Conservation (phyloP, 2,329 filamentous ascomycete genomes). For the Stagonosporopsis rhizophila region DNA sequence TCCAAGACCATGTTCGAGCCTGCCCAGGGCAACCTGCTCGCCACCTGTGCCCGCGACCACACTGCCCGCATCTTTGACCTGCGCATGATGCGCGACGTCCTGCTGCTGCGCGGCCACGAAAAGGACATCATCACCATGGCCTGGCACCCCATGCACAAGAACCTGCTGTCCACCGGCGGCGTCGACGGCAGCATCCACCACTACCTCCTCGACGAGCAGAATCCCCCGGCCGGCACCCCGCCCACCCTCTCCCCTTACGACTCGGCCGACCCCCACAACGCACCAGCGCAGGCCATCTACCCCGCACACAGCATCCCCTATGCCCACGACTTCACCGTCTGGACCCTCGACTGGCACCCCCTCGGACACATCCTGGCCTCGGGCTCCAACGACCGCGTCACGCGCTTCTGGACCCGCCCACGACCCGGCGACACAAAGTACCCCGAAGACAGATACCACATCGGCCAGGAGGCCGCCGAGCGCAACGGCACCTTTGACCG, state of each 20-base stretch:
- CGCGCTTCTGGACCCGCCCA: constrained; percentile 93
- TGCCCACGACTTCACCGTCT: constrained; percentile 94
- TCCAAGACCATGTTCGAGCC: constrained; percentile 91
- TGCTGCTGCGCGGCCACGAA: constrained; percentile 90
- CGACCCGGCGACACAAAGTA: constrained; percentile 86
- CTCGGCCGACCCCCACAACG: constrained; percentile 74
- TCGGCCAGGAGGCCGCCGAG: constrained; percentile 91
- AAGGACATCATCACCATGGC: constrained; percentile 92
- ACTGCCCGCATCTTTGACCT: constrained; percentile 93
- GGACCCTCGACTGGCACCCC: constrained; percentile 98
- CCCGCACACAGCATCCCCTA: constrained; percentile 86
- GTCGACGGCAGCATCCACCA: constrained; percentile 90
- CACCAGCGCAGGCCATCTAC: constrained; percentile 87
- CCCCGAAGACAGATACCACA: constrained; percentile 91
- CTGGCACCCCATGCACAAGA: constrained; percentile 93
- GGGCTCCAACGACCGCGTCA: constrained; percentile 95
- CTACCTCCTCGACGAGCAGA: constrained; percentile 95
- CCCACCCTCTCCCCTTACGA: constrained; percentile 84
- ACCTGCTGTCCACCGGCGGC: constrained; percentile 87
- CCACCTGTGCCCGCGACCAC: constrained; percentile 91
- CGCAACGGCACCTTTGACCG: constrained; percentile 94
- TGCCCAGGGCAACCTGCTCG: constrained; percentile 81
- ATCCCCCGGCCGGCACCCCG: constrained; percentile 76
- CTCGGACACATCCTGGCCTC: constrained; percentile 94
- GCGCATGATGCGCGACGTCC: constrained; percentile 97